A percentile compares a stretch with the other conserved stretches of the same genome.
Evolutionary conservation across 202 grass and related monocot species (phyloP).

Genomic region (Bolboschoenoplectus hybrid): DNA sequence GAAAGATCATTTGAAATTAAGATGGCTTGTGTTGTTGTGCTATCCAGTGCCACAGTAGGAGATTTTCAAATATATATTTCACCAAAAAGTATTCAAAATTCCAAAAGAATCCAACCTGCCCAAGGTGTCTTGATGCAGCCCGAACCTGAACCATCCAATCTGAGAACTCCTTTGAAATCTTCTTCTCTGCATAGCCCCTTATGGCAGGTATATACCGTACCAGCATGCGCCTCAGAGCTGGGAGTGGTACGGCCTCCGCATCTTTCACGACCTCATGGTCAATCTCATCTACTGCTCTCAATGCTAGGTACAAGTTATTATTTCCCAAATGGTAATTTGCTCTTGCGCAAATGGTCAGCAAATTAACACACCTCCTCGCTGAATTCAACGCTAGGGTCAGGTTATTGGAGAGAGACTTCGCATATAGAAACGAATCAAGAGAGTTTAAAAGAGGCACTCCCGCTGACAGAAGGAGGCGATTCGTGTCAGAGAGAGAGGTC

Average conservation of each 20-base stretch:
- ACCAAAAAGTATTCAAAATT: background rate
- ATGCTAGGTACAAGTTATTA: conserved; percentile 78
- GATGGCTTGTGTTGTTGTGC: conserved; percentile 4
- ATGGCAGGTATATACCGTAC: conserved; percentile 67
- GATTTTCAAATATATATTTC: background rate
- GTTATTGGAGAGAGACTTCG: conserved; percentile 68
- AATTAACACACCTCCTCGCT: conserved; percentile 65
- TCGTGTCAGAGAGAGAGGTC: conserved; percentile 70
- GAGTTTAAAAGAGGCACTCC: conserved; percentile 74
- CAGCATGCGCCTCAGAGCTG: conserved; percentile 79
- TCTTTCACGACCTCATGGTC: conserved; percentile 63
- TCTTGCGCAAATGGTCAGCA: conserved; percentile 66
- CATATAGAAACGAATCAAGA: conserved; percentile 80
- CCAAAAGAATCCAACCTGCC: conserved; percentile 47
- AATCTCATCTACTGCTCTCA: conserved; percentile 81
- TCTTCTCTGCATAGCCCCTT: conserved; percentile 76
- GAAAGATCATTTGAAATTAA: background rate
- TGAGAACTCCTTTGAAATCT: conserved; percentile 89
- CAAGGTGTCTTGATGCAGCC: conserved; percentile 81
- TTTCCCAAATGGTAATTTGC: conserved; percentile 74
- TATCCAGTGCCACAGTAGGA: background rate
- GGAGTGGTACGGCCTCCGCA: conserved; percentile 57
- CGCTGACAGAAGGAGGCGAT: conserved; percentile 65
- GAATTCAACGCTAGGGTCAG: conserved; percentile 63
- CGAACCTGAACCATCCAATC: conserved; percentile 99